phyloP scores from a whole-genome alignment of 495 filamentous ascomycete species.

The Tuber calosporum region DNA sequence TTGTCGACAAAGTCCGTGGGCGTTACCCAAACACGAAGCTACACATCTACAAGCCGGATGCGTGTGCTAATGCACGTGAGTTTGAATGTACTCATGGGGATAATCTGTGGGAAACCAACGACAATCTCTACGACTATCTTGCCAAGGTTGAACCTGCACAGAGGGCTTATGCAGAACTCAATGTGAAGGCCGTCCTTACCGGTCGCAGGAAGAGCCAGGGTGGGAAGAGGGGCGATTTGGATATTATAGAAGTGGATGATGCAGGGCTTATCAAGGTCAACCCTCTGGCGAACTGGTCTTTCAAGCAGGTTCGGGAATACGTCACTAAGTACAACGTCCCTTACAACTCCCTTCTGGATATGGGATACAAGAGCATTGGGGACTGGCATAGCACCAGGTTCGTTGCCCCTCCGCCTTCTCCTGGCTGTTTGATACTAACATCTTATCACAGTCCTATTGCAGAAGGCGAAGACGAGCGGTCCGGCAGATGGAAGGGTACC shows the following conservation, averaged over 20 bases:
- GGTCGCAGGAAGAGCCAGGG: conserved; percentile 88
- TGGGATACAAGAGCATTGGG: conserved; percentile 91
- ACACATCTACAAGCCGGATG: conserved; percentile 82
- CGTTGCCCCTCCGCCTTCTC: conserved; percentile 10
- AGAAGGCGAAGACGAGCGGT: conserved; percentile 90
- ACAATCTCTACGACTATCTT: conserved; percentile 89
- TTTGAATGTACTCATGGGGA: conserved; percentile 76
- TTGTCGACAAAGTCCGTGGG: conserved; percentile 69
- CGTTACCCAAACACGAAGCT: conserved; percentile 70
- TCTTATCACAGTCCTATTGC: conserved; percentile 58
- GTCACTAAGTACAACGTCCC: conserved; percentile 78
- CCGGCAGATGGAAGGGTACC: conserved; percentile 92
- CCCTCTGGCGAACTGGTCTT: conserved; percentile 94
- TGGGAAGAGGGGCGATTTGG: conserved; percentile 79
- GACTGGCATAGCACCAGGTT: conserved; percentile 89
- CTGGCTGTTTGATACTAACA: conserved; percentile 16
- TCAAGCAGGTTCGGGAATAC: conserved; percentile 81
- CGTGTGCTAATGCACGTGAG: conserved; percentile 59
- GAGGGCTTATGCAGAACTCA: conserved; percentile 78
- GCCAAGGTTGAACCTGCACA: conserved; percentile 97
- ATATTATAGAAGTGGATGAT: conserved; percentile 87
- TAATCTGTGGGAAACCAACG: conserved; percentile 75
- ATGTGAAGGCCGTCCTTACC: conserved; percentile 89
- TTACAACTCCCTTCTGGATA: conserved; percentile 84
- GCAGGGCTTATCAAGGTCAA: conserved; percentile 94